These are phyloP conservation scores for Xylariales sp. DNA, from an alignment of 2,329 filamentous ascomycete species.

Conservation along the genomic window DNA sequence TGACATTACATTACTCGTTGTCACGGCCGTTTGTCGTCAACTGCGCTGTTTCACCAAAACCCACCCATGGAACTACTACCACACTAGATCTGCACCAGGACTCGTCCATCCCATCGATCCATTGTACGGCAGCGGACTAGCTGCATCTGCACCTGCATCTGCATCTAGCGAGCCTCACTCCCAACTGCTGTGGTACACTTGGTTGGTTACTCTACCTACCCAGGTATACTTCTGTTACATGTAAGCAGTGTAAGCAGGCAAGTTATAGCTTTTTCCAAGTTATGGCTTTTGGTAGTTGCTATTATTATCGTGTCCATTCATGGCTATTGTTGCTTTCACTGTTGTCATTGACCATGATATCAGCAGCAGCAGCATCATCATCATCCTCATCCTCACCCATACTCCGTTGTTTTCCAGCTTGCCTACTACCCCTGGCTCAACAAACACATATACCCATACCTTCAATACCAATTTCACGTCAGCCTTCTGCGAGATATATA, in stretches of 20 bases:
- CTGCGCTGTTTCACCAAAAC: conserved; percentile 32
- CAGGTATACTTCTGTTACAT: too few relatives aligned
- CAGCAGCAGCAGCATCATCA: neutral
- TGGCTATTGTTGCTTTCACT: too few relatives aligned
- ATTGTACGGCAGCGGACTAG: conserved; percentile 33
- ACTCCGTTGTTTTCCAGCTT: neutral
- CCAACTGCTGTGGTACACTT: conserved; percentile 10
- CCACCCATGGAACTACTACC: conserved; percentile 30
- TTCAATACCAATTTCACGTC: conserved; percentile 19
- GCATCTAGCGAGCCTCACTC: conserved; percentile 30
- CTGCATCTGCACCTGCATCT: conserved; percentile 34
- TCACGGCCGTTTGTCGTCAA: neutral
- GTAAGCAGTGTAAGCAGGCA: too few relatives aligned
- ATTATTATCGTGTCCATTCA: too few relatives aligned
- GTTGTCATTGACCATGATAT: neutral
- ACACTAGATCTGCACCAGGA: conserved; percentile 37
- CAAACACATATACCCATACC: conserved; percentile 7
- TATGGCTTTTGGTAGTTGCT: too few relatives aligned
- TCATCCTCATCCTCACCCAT: neutral
- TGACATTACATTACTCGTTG: neutral
- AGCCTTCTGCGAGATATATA: conserved; percentile 15
- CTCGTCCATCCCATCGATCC: conserved; percentile 26
- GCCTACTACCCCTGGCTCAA: conserved; percentile 12
- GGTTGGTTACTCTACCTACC: conserved; percentile 4
- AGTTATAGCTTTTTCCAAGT: too few relatives aligned